Conservation (phyloP, 495 filamentous ascomycete genomes). For the Penicillium odoratum region DNA sequence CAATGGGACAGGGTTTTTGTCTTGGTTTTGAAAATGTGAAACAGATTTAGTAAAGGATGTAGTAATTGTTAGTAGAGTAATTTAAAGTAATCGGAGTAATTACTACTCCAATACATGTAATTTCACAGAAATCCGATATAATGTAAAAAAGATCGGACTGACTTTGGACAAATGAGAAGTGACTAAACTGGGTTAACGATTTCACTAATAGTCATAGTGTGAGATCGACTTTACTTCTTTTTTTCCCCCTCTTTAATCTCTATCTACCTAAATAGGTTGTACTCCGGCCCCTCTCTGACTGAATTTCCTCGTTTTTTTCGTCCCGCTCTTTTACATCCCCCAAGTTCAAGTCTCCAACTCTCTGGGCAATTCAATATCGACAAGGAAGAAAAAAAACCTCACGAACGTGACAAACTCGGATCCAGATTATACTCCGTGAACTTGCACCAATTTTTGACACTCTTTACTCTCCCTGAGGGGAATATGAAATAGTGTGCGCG, state of each 20-base stretch:
- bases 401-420: not conserved
- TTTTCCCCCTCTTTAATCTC: slow-evolving; percentile 3
- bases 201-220: not conserved
- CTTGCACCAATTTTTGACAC: not conserved
- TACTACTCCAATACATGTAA: not conserved
- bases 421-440: not conserved
- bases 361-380: not conserved
- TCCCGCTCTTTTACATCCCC: slow-evolving; percentile 4
- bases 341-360: not conserved
- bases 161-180: not conserved
- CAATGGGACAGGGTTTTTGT: too few species aligned
- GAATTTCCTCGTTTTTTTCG: slow-evolving; percentile 3
- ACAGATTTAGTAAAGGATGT: too few species aligned
- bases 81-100: too few species aligned
- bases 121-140: not conserved
- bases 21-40: too few species aligned
- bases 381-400: not conserved
- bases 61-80: too few species aligned
- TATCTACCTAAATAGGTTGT: not conserved
- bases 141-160: not conserved
- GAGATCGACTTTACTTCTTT: not conserved
- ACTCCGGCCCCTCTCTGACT: slow-evolving; percentile 5
- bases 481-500: slow-evolving; percentile 7
- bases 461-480: not conserved
- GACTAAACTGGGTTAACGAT: too few species aligned